phyloP scores from a whole-genome alignment of 78 protist genomes.

The Dictyostelium purpureum region DNA sequence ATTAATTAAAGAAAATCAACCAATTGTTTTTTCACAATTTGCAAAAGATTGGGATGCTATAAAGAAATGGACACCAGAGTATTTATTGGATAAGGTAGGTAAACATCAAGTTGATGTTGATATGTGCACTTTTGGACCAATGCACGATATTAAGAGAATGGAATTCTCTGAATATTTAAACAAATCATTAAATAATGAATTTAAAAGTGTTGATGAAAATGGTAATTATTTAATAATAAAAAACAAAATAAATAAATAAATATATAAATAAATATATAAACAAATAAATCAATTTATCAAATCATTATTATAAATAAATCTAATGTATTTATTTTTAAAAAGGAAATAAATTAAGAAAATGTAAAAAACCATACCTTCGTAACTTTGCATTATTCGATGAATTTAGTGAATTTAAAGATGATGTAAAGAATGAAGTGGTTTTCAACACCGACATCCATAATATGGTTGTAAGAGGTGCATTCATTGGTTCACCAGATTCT shows the following conservation, averaged over 20 bases:
- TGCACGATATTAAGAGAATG: conserved; percentile 32
- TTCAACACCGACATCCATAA: conserved; percentile 25
- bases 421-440: conserved; percentile 6
- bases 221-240: neutral
- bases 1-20: conserved; percentile 22
- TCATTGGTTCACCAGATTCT: conserved; percentile 31
- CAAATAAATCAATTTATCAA: too few relatives aligned
- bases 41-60: conserved; percentile 20
- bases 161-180: conserved; percentile 24
- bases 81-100: conserved; percentile 6
- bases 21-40: conserved; percentile 24
- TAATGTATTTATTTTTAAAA: neutral
- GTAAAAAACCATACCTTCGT: conserved; percentile 30
- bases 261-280: too few relatives aligned
- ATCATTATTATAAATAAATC: neutral
- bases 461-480: conserved; percentile 24
- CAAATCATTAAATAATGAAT: neutral
- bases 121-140: conserved; percentile 67
- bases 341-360: neutral
- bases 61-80: conserved; percentile 38
- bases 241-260: too few relatives aligned
- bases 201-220: neutral
- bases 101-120: conserved; percentile 19
- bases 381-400: conserved; percentile 47
- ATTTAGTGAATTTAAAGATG: conserved; percentile 30